phyloP scores from a whole-genome alignment of 1,139 yeast genomes.

The Suhomyces chickasaworum region DNA sequence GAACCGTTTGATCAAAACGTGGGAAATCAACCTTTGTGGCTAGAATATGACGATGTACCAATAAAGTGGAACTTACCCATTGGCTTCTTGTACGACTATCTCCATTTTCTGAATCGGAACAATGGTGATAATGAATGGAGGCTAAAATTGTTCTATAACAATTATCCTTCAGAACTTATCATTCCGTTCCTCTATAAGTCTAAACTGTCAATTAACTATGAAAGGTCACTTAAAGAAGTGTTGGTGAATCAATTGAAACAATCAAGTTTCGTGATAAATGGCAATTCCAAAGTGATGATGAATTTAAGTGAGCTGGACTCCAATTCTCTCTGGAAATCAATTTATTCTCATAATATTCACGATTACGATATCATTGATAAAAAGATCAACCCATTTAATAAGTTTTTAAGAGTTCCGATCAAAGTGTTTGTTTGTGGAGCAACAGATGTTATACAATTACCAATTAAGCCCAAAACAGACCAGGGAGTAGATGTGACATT shows the following conservation, averaged over 20 bases:
- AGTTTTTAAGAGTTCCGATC: constrained; percentile 55
- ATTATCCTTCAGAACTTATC: constrained; percentile 54
- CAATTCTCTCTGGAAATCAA: constrained; percentile 55
- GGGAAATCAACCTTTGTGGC: constrained; percentile 53
- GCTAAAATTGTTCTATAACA: constrained; percentile 41
- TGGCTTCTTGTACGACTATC: constrained; percentile 66
- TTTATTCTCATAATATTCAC: constrained; percentile 36
- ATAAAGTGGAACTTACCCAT: constrained; percentile 79
- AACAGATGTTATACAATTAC: constrained; percentile 48
- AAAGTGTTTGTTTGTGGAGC: constrained; percentile 57
- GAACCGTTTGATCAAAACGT: constrained; percentile 34
- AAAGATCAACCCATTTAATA: constrained; percentile 39
- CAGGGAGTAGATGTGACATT: constrained; percentile 32
- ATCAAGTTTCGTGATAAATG: constrained; percentile 69
- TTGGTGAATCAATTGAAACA: constrained; percentile 83
- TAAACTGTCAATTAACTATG: constrained; percentile 25
- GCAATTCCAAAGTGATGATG: constrained; percentile 77
- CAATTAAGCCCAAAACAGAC: constrained; percentile 27
- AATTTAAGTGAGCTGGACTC: constrained; percentile 65
- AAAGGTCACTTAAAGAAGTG: constrained; percentile 43
- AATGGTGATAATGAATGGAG: constrained; percentile 43
- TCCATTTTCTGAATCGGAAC: constrained; percentile 24
- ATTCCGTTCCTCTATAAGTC: constrained; percentile 44
- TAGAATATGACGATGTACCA: constrained; percentile 65
- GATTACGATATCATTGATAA: constrained; percentile 24